Evolutionary conservation across 257 asterid species (phyloP).

Genomic region (Plectranthus barbatus): DNA sequence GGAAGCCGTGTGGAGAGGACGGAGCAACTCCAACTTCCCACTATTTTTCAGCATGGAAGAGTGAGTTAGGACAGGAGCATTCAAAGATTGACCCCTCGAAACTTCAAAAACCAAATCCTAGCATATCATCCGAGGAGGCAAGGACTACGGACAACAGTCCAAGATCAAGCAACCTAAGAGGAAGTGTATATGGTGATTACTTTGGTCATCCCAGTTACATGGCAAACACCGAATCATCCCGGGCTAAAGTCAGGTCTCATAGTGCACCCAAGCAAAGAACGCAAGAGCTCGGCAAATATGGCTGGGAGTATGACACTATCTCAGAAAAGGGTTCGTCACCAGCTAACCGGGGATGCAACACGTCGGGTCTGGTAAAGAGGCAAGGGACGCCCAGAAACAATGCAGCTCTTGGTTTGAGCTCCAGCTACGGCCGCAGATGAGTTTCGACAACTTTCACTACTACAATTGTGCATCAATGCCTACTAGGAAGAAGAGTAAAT

Average conservation of each 20-base stretch:
- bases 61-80: conserved; percentile 32
- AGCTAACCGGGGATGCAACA: conserved; percentile 12
- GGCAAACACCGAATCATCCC: conserved; percentile 74
- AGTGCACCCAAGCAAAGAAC: conserved; percentile 90
- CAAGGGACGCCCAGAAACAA: conserved; percentile 20
- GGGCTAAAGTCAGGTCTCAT: conserved; percentile 78
- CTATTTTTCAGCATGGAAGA: conserved; percentile 45
- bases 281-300: conserved; percentile 35
- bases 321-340: conserved; percentile 49
- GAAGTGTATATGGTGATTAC: conserved; percentile 57
- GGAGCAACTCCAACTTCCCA: conserved; percentile 30
- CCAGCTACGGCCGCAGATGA: conserved; percentile 19
- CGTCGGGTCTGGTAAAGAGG: conserved; percentile 25
- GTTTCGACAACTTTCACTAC: too few species aligned
- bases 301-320: conserved; percentile 47
- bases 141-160: conserved; percentile 63
- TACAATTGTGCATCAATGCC: too few species aligned
- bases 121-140: conserved; percentile 63
- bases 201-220: conserved; percentile 66
- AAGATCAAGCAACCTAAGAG: conserved; percentile 34
- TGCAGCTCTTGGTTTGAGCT: conserved; percentile 13
- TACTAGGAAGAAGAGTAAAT: too few species aligned
- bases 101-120: conserved; percentile 56
- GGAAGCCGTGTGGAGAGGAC: conserved; percentile 57
- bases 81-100: conserved; percentile 32